Percentiles rank a stretch among this genome's conserved stretches.
Conservation (phyloP, 2,329 filamentous ascomycete genomes). For the Phyllosticta ampelicida region DNA sequence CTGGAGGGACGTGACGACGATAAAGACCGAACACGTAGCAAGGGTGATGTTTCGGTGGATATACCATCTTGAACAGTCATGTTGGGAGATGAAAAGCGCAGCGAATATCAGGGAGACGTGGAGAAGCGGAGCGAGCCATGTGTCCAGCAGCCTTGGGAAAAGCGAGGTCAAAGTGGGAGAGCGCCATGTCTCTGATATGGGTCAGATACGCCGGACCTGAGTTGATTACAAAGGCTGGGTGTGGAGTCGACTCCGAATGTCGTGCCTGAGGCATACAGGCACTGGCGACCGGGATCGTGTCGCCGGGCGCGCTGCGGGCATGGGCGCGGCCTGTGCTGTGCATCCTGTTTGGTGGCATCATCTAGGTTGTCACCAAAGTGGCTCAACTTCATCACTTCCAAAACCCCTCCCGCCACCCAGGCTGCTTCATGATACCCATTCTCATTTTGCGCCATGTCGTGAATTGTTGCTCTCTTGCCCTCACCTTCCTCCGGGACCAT, state of each 20-base stretch:
- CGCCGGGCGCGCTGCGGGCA: neutral
- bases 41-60: conserved; percentile 4
- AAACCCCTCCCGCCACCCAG: neutral
- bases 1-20: neutral
- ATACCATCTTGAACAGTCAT: neutral
- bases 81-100: neutral
- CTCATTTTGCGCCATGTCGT: neutral
- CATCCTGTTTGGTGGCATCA: conserved; percentile 7
- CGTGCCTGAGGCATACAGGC: neutral
- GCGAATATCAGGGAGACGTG: neutral
- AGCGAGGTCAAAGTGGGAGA: neutral
- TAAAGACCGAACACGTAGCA: neutral
- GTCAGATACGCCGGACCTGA: neutral
- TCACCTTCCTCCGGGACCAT: neutral
- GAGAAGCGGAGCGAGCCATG: neutral
- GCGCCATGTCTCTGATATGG: neutral
- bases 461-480: neutral
- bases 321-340: neutral
- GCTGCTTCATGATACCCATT: neutral
- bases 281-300: neutral
- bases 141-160: neutral
- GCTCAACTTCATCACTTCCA: neutral
- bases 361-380: conserved; percentile 1
- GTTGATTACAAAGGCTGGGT: conserved; percentile 6
- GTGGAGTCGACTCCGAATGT: neutral